Conservation (phyloP, 345 rosid genomes). For the Psidium friedrichsthalianum region DNA sequence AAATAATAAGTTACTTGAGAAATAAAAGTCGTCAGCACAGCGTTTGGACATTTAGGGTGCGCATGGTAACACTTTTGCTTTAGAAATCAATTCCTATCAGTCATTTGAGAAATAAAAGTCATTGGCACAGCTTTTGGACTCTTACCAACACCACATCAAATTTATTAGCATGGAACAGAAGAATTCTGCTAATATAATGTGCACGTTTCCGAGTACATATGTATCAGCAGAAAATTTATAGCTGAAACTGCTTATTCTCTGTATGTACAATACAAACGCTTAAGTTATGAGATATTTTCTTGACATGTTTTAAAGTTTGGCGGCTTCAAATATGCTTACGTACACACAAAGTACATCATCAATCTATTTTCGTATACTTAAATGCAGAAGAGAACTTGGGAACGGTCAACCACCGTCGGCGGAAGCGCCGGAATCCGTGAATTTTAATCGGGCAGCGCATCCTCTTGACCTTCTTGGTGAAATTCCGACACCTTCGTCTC, state of each 20-base stretch:
- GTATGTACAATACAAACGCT: not conserved
- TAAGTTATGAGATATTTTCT: not conserved
- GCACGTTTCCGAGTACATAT: not conserved
- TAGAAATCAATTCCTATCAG: too few species aligned
- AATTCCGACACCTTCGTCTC: slow-evolving; percentile 32
- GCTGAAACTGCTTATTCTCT: not conserved
- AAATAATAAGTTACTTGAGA: not conserved
- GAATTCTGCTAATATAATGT: not conserved
- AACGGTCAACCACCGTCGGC: slow-evolving; percentile 35
- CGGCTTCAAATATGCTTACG: not conserved
- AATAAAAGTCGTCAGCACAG: not conserved
- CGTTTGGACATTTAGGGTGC: too few species aligned
- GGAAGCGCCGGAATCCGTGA: slow-evolving; percentile 48
- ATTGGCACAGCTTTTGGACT: not conserved
- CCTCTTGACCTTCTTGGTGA: slow-evolving; percentile 42
- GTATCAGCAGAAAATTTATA: not conserved
- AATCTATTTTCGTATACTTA: slow-evolving; percentile 34
- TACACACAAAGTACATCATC: not conserved
- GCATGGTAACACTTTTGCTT: too few species aligned
- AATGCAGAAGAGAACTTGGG: slow-evolving; percentile 44
- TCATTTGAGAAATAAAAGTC: not conserved
- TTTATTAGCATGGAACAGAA: not conserved
- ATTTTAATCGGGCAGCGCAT: slow-evolving; percentile 53
- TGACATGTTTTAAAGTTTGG: not conserved
- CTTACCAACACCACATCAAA: not conserved